These are phyloP conservation scores for Carex littledalei DNA, from an alignment of 176 grass and related monocot species.

Conservation along the genomic window DNA sequence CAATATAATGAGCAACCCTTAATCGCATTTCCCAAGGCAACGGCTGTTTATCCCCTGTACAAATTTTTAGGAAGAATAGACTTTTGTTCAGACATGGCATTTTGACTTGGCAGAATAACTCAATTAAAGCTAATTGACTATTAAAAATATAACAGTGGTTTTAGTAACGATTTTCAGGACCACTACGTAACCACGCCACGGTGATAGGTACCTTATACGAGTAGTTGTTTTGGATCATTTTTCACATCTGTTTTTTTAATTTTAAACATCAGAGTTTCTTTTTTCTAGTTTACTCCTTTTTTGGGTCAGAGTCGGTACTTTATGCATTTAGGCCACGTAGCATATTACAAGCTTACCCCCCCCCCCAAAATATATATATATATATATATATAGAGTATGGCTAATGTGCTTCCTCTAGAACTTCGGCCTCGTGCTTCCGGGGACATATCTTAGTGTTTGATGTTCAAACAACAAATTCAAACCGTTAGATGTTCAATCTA, in stretches of 20 bases:
- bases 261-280: neutral
- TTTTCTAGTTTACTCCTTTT: neutral
- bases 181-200: neutral
- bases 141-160: neutral
- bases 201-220: neutral
- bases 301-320: neutral
- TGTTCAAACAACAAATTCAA: too few relatives aligned
- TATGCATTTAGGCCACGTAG: neutral
- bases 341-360: neutral
- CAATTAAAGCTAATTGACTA: neutral
- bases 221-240: neutral
- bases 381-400: too few relatives aligned
- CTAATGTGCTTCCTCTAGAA: too few relatives aligned
- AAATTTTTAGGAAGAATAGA: neutral
- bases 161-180: neutral
- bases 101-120: neutral
- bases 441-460: too few relatives aligned
- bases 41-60: conserved; percentile 93
- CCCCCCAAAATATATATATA: too few relatives aligned
- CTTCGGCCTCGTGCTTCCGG: too few relatives aligned
- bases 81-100: neutral
- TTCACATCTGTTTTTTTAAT: neutral
- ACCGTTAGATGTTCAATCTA: too few relatives aligned
- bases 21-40: conserved; percentile 97
- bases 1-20: conserved; percentile 92